Base-by-base conservation (phyloP, 2,329 filamentous ascomycete species). In the Tolypocladium tundrense region DNA sequence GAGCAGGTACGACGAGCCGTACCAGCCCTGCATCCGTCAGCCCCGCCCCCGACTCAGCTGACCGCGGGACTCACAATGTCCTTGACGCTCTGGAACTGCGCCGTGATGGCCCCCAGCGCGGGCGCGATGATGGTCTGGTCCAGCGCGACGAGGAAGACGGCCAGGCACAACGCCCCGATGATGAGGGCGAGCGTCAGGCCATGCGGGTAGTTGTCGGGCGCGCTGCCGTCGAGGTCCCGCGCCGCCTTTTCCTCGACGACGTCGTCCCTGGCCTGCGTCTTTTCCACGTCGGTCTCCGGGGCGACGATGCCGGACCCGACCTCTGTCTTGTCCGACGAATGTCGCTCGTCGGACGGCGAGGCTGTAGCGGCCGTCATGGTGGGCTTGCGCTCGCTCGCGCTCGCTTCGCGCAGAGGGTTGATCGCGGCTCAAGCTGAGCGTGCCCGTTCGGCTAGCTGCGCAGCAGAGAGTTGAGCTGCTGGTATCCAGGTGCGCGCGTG, bases 121-220 rank as follows among this genome's bases (percentile, higher is more conserved):
- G 79, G 79, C 7, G 77, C 77, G 60, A 80, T 78, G 60, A 79
- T 80, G 53, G 78, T 80, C 68, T 79, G 77, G 60, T 80, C 77
- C 13, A 80, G 71, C 3, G 78, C 77, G 51, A 80, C 76, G 43
- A 80, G 72, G 65, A 80, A 79, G 58, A 79, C 70, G 58, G 75
- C 68, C 16, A 80, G 66, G 59, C 75, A 77, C 57, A 80, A 72
- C 4, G 76, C 75, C 6, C 62, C 53, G 59, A 79, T 72, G 56
- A 79, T 75, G 50, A 78, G 67, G 21, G 67, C 33, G 6, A 77
- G 70, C 62, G 71, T 75, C 27, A 70, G 54, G 45, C 73, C 73
- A 27, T 65, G 63, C 0, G 77, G 77, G 62, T 80, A 79, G 4
- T 64, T 54, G 5, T 65, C 56, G 24, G 63, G 37, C 7, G 64